phyloP scores from a whole-genome alignment of 2,329 filamentous ascomycete species.

The Diaporthe vexans region DNA sequence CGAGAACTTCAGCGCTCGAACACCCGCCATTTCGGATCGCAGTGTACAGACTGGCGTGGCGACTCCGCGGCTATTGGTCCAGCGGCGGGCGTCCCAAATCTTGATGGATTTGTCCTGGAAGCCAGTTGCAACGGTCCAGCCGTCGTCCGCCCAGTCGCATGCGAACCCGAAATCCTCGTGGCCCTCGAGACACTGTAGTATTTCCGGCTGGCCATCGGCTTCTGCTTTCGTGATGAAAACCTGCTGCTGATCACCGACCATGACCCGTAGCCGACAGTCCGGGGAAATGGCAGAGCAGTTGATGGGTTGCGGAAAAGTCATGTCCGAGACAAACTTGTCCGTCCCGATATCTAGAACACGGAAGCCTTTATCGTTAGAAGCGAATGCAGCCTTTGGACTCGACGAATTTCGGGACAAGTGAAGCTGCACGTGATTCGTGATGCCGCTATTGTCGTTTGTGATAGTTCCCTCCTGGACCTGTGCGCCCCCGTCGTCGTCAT shows the following conservation, averaged over 20 bases:
- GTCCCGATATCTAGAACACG: conserved; percentile 71
- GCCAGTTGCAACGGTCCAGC: conserved; percentile 81
- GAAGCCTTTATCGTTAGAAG: conserved; percentile 73
- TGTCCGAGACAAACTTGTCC: conserved; percentile 69
- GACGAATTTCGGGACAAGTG: conserved; percentile 66
- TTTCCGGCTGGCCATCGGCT: conserved; percentile 63
- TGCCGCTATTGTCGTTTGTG: conserved; percentile 65
- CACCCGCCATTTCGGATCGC: conserved; percentile 76
- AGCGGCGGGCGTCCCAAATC: conserved; percentile 83
- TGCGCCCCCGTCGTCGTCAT: conserved; percentile 50
- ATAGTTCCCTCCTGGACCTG: conserved; percentile 60
- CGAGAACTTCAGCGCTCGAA: conserved; percentile 79
- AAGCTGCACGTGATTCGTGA: conserved; percentile 76
- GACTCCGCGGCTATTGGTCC: conserved; percentile 67
- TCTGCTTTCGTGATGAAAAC: conserved; percentile 79
- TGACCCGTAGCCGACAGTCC: conserved; percentile 77
- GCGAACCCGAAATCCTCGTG: conserved; percentile 82
- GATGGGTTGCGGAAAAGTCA: conserved; percentile 70
- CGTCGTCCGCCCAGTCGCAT: conserved; percentile 85
- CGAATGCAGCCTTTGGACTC: conserved; percentile 69
- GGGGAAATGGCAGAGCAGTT: conserved; percentile 83
- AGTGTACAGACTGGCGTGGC: conserved; percentile 67
- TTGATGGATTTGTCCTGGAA: conserved; percentile 81
- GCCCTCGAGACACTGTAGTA: conserved; percentile 69
- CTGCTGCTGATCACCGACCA: conserved; percentile 78